phyloP scores from a whole-genome alignment of 1,139 yeast genomes.

The Scheffersomyces cryptocercus region DNA sequence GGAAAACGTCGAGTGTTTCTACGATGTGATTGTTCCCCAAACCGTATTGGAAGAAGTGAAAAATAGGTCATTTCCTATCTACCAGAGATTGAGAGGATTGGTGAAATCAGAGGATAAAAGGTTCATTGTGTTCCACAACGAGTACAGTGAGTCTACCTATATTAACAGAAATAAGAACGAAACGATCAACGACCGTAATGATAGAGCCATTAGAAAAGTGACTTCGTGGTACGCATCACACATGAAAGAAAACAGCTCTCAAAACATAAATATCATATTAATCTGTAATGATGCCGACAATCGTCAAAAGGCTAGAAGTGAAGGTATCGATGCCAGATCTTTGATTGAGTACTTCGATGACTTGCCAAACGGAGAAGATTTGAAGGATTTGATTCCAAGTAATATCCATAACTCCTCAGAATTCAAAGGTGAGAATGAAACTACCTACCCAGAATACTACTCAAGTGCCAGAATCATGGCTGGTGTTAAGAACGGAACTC shows the following conservation, averaged over 20 bases:
- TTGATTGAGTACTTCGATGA: constrained; percentile 68
- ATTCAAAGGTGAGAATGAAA: constrained; percentile 39
- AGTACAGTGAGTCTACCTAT: constrained; percentile 74
- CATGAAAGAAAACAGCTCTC: constrained; percentile 38
- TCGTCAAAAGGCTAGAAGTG: constrained; percentile 54
- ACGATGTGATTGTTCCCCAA: constrained; percentile 91
- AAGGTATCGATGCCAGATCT: constrained; percentile 56
- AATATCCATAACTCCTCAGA: constrained; percentile 27
- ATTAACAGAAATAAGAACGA: constrained; percentile 66
- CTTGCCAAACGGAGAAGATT: constrained; percentile 72
- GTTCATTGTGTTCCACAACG: constrained; percentile 91
- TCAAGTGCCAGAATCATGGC: constrained; percentile 83
- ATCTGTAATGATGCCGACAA: constrained; percentile 80
- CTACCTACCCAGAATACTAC: constrained; percentile 75
- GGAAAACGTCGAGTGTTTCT: constrained; percentile 75
- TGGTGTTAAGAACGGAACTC: constrained; percentile 83
- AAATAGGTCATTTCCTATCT: constrained; percentile 84
- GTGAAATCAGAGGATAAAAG: constrained; percentile 80
- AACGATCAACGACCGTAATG: constrained; percentile 86
- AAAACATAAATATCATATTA: constrained; percentile 56
- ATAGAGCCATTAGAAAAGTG: constrained; percentile 80
- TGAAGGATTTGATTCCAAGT: constrained; percentile 79
- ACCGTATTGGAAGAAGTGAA: constrained; percentile 92
- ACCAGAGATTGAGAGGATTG: constrained; percentile 76
- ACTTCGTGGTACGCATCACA: constrained; percentile 75